Base-by-base conservation (phyloP, 2,329 filamentous ascomycete species). In the Ceratocystis alfenasii region DNA sequence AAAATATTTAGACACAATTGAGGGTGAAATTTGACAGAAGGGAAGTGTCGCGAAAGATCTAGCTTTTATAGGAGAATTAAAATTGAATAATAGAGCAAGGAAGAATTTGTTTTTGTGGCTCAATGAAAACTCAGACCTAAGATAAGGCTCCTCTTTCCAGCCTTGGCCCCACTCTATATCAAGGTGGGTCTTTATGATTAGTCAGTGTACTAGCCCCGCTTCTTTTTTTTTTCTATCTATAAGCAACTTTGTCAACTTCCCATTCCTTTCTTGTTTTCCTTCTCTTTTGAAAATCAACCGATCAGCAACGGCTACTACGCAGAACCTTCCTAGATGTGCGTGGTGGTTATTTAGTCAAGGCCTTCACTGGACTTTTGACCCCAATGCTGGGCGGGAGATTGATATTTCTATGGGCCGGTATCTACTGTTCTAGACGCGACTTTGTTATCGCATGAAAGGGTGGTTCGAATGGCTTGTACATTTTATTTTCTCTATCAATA, bases 381-480 rank as follows among this genome's bases (percentile, higher is more conserved):
- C 75, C 76, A 70, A 70, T 74, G 77, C 77, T 79, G 82, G 80
- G 85, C 82, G 85, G 81, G 75, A 88, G 84, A 88, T 77, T 71
- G 75, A 83, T 69, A 71, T 76, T 71, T 71, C 17, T 73, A 75
- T 83, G 87, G 80, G 84, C 86, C 86, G 86, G 87, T 90, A 90
- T 90, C 87, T 90, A 86, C 87, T 89, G 85, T 87, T 86, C 86
- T 88, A 82, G 87, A 90, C 83, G 86, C 76, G 77, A 76, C 63
- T 64, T 22, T 63, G 63, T 55, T 67, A 59, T 62, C 66, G 75
- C 80, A 80, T 90, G 87, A 89, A 83, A 84, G 85, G 85, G 87
- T 85, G 80, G 87, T 87, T 90, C 87, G 87, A 89, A 87, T 85
- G 85, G 85, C 85, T 82, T 86, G 85, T 83, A 89, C 86, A 89